Conservation (phyloP, 495 filamentous ascomycete genomes). For the Penicillium ucsense region DNA sequence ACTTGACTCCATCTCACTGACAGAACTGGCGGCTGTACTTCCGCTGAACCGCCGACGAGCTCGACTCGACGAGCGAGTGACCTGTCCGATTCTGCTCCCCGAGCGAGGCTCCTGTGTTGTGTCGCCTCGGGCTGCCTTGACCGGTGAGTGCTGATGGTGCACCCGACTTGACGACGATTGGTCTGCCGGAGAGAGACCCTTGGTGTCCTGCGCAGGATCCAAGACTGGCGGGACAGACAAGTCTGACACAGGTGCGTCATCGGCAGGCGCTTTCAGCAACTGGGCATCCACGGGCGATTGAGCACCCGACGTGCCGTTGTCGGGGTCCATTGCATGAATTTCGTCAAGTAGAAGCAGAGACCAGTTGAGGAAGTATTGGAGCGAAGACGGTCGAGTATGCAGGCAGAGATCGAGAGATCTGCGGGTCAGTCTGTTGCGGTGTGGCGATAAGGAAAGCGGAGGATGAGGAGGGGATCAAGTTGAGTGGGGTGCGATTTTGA, state of each 20-base stretch:
- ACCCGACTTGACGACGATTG: slow-evolving; percentile 7
- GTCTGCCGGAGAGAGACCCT: slow-evolving; percentile 9
- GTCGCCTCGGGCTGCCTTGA: slow-evolving; percentile 15
- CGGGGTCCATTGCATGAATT: slow-evolving; percentile 12
- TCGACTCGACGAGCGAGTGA: slow-evolving; percentile 59
- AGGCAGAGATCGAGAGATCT: not conserved
- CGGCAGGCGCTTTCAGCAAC: slow-evolving; percentile 6
- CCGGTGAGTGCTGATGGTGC: slow-evolving; percentile 4
- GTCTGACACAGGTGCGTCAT: slow-evolving; percentile 2
- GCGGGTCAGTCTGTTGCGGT: not conserved
- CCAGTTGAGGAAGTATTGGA: no score
- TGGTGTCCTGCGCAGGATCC: slow-evolving; percentile 9
- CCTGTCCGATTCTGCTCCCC: slow-evolving; percentile 22
- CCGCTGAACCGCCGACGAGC: slow-evolving; percentile 65
- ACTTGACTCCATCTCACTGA: slow-evolving; percentile 30
- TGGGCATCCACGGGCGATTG: slow-evolving; percentile 28
- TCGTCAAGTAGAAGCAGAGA: not conserved
- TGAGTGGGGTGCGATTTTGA: not conserved
- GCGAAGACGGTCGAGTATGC: not conserved
- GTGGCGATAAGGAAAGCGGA: not conserved
- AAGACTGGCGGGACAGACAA: slow-evolving; percentile 1
- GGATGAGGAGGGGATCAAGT: not conserved
- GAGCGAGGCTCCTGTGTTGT: slow-evolving; percentile 14
- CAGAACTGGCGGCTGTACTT: slow-evolving; percentile 64
- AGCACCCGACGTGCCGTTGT: slow-evolving; percentile 15